phyloP scores from a whole-genome alignment of 352 stramenopile genomes.

The Stramenopiles sp. region DNA sequence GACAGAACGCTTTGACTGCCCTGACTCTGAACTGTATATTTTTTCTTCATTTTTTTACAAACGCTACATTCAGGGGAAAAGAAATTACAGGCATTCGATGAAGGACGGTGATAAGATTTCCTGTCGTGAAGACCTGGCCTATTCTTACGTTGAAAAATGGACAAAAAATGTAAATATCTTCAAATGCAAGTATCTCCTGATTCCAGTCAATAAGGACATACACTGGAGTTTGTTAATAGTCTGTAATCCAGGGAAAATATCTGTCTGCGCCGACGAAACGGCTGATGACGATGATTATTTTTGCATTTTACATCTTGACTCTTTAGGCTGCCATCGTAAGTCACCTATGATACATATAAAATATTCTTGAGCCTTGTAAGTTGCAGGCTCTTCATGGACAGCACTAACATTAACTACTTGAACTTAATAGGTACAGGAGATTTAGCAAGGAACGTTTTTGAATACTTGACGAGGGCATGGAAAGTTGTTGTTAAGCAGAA shows the following conservation, averaged over 20 bases:
- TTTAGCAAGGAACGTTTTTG: not conserved
- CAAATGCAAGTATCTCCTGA: not conserved
- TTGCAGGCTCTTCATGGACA: too few relatives aligned
- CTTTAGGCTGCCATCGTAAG: not conserved
- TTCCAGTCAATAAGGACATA: not conserved
- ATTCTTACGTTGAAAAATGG: not conserved
- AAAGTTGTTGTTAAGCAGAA: not conserved
- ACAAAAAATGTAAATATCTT: not conserved
- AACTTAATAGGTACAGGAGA: not conserved
- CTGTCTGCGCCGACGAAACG: not conserved
- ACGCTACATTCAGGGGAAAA: not conserved
- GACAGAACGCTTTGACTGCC: not conserved
- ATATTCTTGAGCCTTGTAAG: too few relatives aligned
- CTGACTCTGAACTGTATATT: not conserved
- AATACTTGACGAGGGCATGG: not conserved
- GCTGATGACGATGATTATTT: not conserved
- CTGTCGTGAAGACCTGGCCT: not conserved
- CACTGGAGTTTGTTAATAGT: conserved; percentile 9
- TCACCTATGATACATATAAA: too few relatives aligned
- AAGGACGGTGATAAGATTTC: not conserved
- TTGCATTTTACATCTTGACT: not conserved
- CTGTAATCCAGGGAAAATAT: not conserved
- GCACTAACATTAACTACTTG: too few relatives aligned
- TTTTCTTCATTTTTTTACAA: not conserved
- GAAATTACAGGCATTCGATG: not conserved